A percentile compares a stretch with the other conserved stretches of the same genome.
phyloP scores from a whole-genome alignment of 78 protist species.

The Anaeramoeba ignava region DNA sequence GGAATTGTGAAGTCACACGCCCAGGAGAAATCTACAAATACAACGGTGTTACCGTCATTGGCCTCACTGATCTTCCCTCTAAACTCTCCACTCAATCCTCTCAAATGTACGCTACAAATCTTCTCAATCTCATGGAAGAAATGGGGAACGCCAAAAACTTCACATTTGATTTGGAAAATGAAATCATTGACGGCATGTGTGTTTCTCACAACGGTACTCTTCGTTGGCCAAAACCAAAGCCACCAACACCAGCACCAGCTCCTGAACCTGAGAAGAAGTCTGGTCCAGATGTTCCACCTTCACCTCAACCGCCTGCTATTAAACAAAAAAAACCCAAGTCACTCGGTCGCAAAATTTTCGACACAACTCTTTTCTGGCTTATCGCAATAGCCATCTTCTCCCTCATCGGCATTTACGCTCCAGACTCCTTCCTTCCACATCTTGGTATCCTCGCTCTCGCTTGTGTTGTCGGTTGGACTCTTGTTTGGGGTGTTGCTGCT shows the following conservation, averaged over 20 bases:
- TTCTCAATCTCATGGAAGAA: conserved; percentile 47
- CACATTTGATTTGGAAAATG: conserved; percentile 55
- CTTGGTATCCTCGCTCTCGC: conserved; percentile 67
- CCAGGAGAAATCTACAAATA: conserved; percentile 22
- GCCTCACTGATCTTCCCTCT: conserved; percentile 87
- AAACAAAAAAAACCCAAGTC: not conserved
- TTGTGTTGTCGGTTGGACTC: conserved; percentile 14
- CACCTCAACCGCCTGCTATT: not conserved
- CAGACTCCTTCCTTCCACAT: conserved; percentile 15
- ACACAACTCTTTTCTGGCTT: not conserved
- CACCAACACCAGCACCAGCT: not conserved
- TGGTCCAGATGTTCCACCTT: not conserved
- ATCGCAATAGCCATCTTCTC: conserved; percentile 12
- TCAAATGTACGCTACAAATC: conserved; percentile 62
- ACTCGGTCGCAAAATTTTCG: not conserved
- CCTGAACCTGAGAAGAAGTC: not conserved
- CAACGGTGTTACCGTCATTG: conserved; percentile 74
- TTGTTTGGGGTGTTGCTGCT: conserved; percentile 86
- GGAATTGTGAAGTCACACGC: conserved; percentile 47
- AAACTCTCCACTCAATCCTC: conserved; percentile 65
- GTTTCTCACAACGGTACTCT: conserved; percentile 18
- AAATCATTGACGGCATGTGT: conserved; percentile 42
- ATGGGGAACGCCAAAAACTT: conserved; percentile 36
- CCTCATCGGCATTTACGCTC: not conserved
- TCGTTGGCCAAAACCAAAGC: not conserved